Percentiles rank a stretch among this genome's conserved stretches.
phyloP scores from a whole-genome alignment of 1,139 yeast species.

The Pichia sp. region DNA sequence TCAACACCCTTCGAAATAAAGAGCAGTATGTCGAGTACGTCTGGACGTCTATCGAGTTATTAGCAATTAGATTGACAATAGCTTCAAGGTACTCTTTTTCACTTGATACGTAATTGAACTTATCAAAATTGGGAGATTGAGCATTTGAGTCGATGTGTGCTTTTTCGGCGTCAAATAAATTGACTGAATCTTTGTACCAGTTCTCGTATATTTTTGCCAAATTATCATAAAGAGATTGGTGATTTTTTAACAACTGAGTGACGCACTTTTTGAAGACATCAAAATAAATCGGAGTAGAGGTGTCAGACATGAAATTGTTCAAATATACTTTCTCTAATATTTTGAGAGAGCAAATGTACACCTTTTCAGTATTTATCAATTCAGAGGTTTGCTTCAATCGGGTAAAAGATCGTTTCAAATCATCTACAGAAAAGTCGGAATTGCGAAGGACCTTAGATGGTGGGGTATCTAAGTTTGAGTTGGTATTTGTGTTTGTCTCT shows the following conservation, averaged over 20 bases:
- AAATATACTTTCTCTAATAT: conserved; percentile 40
- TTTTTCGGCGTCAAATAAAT: conserved; percentile 2
- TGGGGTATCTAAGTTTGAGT: conserved; percentile 15
- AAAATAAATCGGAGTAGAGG: conserved; percentile 31
- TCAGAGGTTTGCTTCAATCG: conserved; percentile 44
- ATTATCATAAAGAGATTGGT: conserved; percentile 28
- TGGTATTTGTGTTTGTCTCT: not conserved
- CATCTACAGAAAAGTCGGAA: conserved; percentile 7
- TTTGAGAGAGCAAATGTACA: conserved; percentile 42
- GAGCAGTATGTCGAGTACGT: conserved; percentile 44
- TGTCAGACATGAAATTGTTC: conserved; percentile 33
- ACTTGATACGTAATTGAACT: conserved; percentile 21
- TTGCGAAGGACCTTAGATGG: conserved; percentile 10
- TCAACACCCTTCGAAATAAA: conserved; percentile 39
- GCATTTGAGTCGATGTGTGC: not conserved
- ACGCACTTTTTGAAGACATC: conserved; percentile 30
- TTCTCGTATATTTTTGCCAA: conserved; percentile 23
- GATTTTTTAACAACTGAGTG: conserved; percentile 31
- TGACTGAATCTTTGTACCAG: conserved; percentile 22
- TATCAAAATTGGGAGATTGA: conserved; percentile 26
- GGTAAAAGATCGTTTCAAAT: conserved; percentile 26
- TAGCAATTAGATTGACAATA: conserved; percentile 32
- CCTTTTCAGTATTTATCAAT: conserved; percentile 44
- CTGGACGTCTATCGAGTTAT: conserved; percentile 33
- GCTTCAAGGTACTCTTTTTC: conserved; percentile 26